phyloP scores from a whole-genome alignment of 2,329 filamentous ascomycete genomes.

The Cylindrodendrum hubeiense region DNA sequence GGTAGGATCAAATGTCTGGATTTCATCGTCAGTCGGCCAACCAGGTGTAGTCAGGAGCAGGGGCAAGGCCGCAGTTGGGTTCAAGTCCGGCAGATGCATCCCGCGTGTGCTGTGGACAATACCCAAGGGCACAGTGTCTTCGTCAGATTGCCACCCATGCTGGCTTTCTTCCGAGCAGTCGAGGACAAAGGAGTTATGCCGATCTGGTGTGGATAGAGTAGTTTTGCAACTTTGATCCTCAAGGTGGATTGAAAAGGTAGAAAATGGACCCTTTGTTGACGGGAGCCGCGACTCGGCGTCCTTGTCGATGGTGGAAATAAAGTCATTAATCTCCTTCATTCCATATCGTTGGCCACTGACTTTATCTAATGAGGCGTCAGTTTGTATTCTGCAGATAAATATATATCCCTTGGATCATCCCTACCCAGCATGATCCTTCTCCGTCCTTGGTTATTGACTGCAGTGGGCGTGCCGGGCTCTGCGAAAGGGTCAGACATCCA shows the following conservation, averaged over 20 bases:
- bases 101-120: not conserved
- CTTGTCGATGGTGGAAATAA: conserved; percentile 20
- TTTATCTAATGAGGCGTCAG: conserved; percentile 2
- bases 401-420: not conserved
- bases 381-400: not conserved
- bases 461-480: not conserved
- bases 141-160: not conserved
- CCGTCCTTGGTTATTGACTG: conserved; percentile 15
- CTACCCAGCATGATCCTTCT: conserved; percentile 23
- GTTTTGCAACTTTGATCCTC: not conserved
- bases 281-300: not conserved
- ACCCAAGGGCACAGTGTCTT: no score
- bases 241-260: not conserved
- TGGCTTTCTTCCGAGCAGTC: not conserved
- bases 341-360: conserved; percentile 1
- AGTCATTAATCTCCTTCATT: conserved; percentile 21
- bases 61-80: no score
- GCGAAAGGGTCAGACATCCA: conserved; percentile 23
- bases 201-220: not conserved
- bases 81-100: not conserved
- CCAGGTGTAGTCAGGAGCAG: no score
- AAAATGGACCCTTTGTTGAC: conserved; percentile 17
- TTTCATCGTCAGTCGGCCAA: no score
- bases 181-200: no score
- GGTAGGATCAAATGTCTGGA: no score